These are phyloP conservation scores for Rhizophora apiculata DNA, from an alignment of 345 rosid species.

Conservation along the genomic window DNA sequence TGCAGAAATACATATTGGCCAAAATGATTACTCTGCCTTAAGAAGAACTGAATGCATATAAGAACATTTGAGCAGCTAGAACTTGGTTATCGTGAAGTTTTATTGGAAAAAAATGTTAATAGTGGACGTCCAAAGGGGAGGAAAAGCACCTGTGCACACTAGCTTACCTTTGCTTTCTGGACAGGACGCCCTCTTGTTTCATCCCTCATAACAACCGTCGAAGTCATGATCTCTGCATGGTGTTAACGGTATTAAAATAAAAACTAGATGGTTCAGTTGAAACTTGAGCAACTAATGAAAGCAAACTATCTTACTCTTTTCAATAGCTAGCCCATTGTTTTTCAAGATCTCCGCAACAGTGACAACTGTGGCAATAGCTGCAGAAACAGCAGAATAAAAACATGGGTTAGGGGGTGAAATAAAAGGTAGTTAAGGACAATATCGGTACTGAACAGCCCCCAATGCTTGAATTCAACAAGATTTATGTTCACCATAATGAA, in stretches of 20 bases:
- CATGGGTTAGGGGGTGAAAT: not conserved
- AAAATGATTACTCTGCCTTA: no score
- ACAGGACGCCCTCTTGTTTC: constrained; percentile 71
- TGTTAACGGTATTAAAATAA: not conserved
- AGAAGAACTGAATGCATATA: no score
- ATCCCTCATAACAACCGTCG: constrained; percentile 79
- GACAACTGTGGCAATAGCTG: constrained; percentile 85
- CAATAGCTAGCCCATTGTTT: constrained; percentile 82
- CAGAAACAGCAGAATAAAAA: constrained; percentile 16
- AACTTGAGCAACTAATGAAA: not conserved
- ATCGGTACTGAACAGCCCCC: no score
- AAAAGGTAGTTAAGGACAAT: not conserved
- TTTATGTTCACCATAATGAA: no score
- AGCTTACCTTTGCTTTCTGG: constrained; percentile 75
- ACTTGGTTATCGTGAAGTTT: no score
- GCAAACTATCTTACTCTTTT: constrained; percentile 55
- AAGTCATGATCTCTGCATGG: constrained; percentile 62
- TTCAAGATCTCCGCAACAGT: constrained; percentile 82
- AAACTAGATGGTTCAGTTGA: not conserved
- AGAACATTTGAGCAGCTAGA: no score
- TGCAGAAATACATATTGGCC: no score
- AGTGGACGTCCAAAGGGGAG: no score
- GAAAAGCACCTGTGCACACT: not conserved
- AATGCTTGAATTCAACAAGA: no score
- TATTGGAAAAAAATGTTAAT: no score